Evolutionary conservation across 106 monocot genomes (phyloP).

Genomic region (Chionographis japonica): DNA sequence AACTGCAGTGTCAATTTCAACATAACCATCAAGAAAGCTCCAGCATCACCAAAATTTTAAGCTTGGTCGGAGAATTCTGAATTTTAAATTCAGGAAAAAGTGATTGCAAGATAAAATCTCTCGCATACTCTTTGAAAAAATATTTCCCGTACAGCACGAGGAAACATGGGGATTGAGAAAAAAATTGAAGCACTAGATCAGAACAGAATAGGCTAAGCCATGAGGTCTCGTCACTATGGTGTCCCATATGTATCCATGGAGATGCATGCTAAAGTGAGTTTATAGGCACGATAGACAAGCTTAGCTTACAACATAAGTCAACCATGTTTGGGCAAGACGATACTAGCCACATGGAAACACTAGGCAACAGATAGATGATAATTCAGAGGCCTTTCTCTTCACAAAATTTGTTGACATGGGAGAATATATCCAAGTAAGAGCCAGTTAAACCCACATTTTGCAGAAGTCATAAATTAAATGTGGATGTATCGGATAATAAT

Average conservation of each 20-base stretch:
- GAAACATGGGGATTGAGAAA: neutral
- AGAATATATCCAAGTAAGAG: no score
- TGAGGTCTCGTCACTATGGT: no score
- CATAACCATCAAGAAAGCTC: neutral
- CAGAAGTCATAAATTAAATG: no score
- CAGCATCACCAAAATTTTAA: neutral
- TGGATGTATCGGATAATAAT: no score
- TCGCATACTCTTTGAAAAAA: no score
- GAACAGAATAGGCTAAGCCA: neutral
- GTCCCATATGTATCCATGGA: neutral
- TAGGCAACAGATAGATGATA: neutral
- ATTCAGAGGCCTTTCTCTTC: no score
- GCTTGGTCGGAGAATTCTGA: neutral
- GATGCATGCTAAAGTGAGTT: neutral
- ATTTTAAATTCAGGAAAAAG: neutral
- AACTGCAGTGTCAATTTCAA: neutral
- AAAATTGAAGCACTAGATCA: neutral
- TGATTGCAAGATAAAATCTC: neutral
- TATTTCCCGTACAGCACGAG: no score
- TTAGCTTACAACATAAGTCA: neutral
- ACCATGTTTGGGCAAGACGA: neutral
- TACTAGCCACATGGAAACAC: constrained; percentile 8
- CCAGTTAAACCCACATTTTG: no score
- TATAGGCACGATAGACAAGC: neutral
- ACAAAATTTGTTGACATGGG: no score